Evolutionary conservation across 148 eudicot genomes (phyloP).

Genomic region (Diospyros kaki): DNA sequence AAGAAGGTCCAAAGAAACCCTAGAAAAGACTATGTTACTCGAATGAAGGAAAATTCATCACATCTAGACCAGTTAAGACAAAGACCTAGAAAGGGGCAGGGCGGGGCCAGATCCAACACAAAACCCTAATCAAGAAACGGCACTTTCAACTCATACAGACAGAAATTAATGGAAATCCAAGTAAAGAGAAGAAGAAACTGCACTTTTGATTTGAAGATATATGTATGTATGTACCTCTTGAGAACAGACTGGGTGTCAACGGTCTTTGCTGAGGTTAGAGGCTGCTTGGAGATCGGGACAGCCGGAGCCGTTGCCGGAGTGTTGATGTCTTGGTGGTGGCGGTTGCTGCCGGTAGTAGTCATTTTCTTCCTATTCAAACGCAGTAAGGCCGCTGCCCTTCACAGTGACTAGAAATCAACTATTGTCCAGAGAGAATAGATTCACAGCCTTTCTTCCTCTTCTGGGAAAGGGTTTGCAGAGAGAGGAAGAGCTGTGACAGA

Average conservation of each 20-base stretch:
- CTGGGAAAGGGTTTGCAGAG: not conserved
- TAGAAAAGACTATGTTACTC: not conserved
- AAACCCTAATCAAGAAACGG: not conserved
- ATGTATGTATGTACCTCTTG: slow-evolving; percentile 48
- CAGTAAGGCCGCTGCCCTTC: not conserved
- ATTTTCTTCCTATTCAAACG: slow-evolving; percentile 25
- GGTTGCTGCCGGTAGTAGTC: slow-evolving; percentile 33
- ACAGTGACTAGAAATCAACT: not conserved
- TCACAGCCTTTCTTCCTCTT: not conserved
- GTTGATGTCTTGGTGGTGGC: slow-evolving; percentile 37
- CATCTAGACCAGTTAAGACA: not conserved
- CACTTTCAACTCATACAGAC: not conserved
- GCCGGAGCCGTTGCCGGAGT: slow-evolving; percentile 31
- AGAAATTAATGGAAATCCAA: too few relatives aligned
- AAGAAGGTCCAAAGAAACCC: not conserved
- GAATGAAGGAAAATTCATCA: not conserved
- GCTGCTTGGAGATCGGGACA: slow-evolving; percentile 42
- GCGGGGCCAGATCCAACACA: not conserved
- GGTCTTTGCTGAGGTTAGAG: slow-evolving; percentile 33
- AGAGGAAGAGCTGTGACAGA: not conserved
- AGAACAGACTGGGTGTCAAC: slow-evolving; percentile 87
- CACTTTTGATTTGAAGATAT: not conserved
- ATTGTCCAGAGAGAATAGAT: not conserved
- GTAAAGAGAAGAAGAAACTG: not conserved
- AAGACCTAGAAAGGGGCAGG: not conserved